These are phyloP conservation scores for Physcia stellaris DNA, from an alignment of 495 filamentous ascomycete genomes.

Conservation along the genomic window DNA sequence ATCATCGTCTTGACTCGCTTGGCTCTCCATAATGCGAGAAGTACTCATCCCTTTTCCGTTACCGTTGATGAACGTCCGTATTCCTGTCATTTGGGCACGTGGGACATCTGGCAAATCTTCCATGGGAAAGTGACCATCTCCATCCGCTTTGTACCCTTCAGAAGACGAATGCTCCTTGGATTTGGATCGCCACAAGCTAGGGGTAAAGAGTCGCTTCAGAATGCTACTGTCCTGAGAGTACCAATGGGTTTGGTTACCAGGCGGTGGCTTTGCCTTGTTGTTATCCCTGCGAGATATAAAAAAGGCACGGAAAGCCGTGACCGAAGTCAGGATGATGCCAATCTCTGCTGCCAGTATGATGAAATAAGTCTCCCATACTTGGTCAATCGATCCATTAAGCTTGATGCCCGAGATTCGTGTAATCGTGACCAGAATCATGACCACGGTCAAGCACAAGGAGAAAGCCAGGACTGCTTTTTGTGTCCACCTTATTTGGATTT, in stretches of 20 bases:
- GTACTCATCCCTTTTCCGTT: not conserved
- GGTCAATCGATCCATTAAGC: conserved; percentile 1
- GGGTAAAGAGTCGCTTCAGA: not conserved
- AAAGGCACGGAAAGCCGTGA: conserved; percentile 15
- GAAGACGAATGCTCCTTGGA: not conserved
- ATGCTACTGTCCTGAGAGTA: not conserved
- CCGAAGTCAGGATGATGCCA: conserved; percentile 11
- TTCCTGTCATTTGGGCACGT: conserved; percentile 7
- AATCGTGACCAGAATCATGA: conserved; percentile 11
- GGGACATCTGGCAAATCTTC: not conserved
- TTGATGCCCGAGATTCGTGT: conserved; percentile 8
- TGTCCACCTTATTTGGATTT: conserved; percentile 7
- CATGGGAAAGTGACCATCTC: too few relatives aligned
- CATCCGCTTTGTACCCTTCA: not conserved
- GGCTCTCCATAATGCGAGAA: conserved; percentile 3
- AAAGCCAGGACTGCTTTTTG: conserved; percentile 13
- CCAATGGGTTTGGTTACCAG: not conserved
- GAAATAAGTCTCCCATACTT: conserved; percentile 12
- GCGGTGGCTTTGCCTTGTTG: too few relatives aligned
- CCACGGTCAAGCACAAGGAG: conserved; percentile 13
- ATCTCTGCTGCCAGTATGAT: conserved; percentile 7
- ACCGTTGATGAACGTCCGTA: conserved; percentile 12
- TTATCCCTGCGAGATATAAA: conserved; percentile 9
- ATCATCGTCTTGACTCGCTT: not conserved
- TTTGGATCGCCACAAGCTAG: not conserved